Base-by-base conservation (phyloP, 1,139 yeast species). In the Kurtzmaniella quercitrusa region DNA sequence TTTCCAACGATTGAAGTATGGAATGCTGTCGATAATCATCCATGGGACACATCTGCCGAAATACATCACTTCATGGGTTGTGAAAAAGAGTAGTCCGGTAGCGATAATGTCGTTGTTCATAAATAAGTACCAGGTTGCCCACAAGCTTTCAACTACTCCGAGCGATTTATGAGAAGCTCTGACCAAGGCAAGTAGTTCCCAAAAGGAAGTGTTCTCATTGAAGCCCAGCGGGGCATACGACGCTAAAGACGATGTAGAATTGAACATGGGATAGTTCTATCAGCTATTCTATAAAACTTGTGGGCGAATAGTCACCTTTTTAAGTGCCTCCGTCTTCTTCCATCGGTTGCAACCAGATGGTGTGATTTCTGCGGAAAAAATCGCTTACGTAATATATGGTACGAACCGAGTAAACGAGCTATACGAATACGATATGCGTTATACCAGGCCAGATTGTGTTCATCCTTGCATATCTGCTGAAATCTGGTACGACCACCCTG, bases 11-110 rank as follows among this genome's bases (percentile, higher is more conserved):
- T 81, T 75, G 70, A 88, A 87, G 60, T 73, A 85, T 31, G 93
- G 88, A 41, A 85, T 79, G 53, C 78, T 73, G 60, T 87, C 96
- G 49, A 88, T 78, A 47, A 88, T 74, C 59, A 75, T 77, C 95
- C 95, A 88, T 21, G 96, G 96, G 44, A 88, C 56, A 59, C 90
- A 82, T 61, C 95, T 79, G 42, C 88, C 90, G 60, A 88, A 88
- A 65, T 88, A 88, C 77, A 85, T 81, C 47, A 81, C 44, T 64
- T 88, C 96, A 63, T 88, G 96, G 48, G 83, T 70, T 37, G 74
- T 54, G 60, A 88, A 85, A 57, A 88, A 82, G 55, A 88, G 65
- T 43, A 87, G 63, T 3, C 96, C 96, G 1, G 96, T 88, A 41
- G 96, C 95, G 47, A 88, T 72, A 33, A 81, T 68, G 60, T 88